Evolutionary conservation across 345 rosid species (phyloP).

Genomic region (Citrus medica): DNA sequence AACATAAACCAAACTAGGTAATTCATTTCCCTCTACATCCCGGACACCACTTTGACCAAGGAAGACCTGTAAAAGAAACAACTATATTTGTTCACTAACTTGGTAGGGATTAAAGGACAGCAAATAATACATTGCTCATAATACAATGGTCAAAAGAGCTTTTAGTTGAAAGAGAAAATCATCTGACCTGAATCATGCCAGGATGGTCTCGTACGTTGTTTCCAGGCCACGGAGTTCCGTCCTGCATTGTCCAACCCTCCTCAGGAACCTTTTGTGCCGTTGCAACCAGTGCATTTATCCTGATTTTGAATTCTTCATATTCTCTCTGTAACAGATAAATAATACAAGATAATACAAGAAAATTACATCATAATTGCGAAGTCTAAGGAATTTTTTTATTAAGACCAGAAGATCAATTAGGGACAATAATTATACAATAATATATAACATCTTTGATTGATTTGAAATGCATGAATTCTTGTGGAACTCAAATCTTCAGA

Average conservation of each 20-base stretch:
- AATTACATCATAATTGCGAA: not conserved
- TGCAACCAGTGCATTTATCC: slow-evolving; percentile 88
- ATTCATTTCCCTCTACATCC: slow-evolving; percentile 76
- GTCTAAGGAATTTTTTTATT: not conserved
- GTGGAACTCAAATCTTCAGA: not conserved
- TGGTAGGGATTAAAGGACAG: not conserved
- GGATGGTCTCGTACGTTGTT: slow-evolving; percentile 94
- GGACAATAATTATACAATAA: not conserved
- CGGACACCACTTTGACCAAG: slow-evolving; percentile 79
- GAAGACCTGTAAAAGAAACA: slow-evolving; percentile 59
- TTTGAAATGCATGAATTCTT: not conserved
- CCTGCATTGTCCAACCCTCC: slow-evolving; percentile 99
- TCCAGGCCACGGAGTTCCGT: slow-evolving; percentile 99
- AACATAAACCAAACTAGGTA: slow-evolving; percentile 90
- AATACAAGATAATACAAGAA: not conserved
- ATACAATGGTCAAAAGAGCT: not conserved
- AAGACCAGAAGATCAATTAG: not conserved
- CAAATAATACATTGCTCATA: not conserved
- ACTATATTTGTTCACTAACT: not conserved
- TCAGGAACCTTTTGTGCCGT: slow-evolving; percentile 98
- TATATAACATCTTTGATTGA: not conserved
- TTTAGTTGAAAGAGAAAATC: not conserved
- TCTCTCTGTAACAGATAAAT: slow-evolving; percentile 65
- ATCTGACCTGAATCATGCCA: slow-evolving; percentile 97
- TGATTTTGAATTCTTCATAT: slow-evolving; percentile 94